These are phyloP conservation scores for Rhinocladiella mackenziei DNA, from an alignment of 2,329 filamentous ascomycete species.

Conservation along the genomic window DNA sequence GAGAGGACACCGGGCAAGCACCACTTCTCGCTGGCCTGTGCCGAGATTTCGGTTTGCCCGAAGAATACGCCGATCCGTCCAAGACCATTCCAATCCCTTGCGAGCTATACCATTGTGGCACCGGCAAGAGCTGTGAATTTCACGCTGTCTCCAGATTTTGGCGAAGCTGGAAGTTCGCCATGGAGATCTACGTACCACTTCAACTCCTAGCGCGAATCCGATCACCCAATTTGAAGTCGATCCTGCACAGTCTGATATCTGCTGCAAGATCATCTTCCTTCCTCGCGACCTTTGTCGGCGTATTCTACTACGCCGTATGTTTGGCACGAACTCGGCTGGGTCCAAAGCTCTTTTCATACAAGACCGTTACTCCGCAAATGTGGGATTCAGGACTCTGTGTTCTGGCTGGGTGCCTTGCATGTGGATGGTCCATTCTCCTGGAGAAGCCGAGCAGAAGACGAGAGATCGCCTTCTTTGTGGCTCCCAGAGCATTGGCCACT, in stretches of 20 bases:
- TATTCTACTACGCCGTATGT: slow-evolving; percentile 85
- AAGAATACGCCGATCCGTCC: slow-evolving; percentile 68
- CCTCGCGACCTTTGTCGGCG: slow-evolving; percentile 68
- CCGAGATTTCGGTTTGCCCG: slow-evolving; percentile 63
- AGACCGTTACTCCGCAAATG: slow-evolving; percentile 49
- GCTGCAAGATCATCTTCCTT: slow-evolving; percentile 71
- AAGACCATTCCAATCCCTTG: slow-evolving; percentile 71
- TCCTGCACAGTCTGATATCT: slow-evolving; percentile 54
- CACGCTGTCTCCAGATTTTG: slow-evolving; percentile 67
- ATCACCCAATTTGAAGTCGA: slow-evolving; percentile 28
- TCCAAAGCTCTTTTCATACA: slow-evolving; percentile 60
- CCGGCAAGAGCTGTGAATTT: slow-evolving; percentile 67
- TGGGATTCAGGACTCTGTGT: slow-evolving; percentile 64
- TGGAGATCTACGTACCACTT: slow-evolving; percentile 72
- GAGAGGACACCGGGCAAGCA: slow-evolving; percentile 66
- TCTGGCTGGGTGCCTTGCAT: slow-evolving; percentile 66
- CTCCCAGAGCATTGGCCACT: slow-evolving; percentile 71
- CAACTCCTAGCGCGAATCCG: slow-evolving; percentile 61
- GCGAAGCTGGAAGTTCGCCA: slow-evolving; percentile 68
- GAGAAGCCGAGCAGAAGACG: slow-evolving; percentile 62
- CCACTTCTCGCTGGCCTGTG: slow-evolving; percentile 68
- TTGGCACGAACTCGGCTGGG: slow-evolving; percentile 70
- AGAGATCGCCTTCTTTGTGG: slow-evolving; percentile 76
- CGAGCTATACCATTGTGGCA: slow-evolving; percentile 77
- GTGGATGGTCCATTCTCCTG: slow-evolving; percentile 76